phyloP scores from a whole-genome alignment of 345 rosid species.

The Populus euphratica region DNA sequence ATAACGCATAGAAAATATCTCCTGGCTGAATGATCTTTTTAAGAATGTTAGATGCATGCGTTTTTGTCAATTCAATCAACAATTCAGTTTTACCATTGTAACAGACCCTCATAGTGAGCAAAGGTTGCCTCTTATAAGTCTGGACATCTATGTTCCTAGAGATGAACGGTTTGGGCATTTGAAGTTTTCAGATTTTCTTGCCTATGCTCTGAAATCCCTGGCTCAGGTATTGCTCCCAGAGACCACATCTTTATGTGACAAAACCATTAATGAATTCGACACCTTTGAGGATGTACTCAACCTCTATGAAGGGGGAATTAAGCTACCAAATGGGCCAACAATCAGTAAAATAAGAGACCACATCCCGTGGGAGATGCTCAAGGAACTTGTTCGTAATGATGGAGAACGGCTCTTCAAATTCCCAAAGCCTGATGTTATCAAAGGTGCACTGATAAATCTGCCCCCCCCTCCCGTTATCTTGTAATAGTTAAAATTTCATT shows the following conservation, averaged over 20 bases:
- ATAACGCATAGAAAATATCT: background rate
- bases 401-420: slow-evolving; percentile 70
- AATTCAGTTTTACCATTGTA: slow-evolving; percentile 7
- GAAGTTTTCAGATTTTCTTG: slow-evolving; percentile 86
- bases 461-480: background rate
- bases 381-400: slow-evolving; percentile 74
- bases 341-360: slow-evolving; percentile 48
- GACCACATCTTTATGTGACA: slow-evolving; percentile 58
- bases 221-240: slow-evolving; percentile 66
- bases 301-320: slow-evolving; percentile 67
- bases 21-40: background rate
- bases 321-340: slow-evolving; percentile 31
- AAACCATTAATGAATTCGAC: slow-evolving; percentile 81
- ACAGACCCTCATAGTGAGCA: slow-evolving; percentile 65
- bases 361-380: slow-evolving; percentile 84
- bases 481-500: background rate
- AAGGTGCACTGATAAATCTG: slow-evolving; percentile 42
- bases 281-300: slow-evolving; percentile 59
- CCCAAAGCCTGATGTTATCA: slow-evolving; percentile 80
- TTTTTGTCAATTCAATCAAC: slow-evolving; percentile 4
- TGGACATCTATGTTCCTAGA: slow-evolving; percentile 80
- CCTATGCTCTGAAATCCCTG: slow-evolving; percentile 68
- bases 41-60: background rate
- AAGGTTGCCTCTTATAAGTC: slow-evolving; percentile 63
- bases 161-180: slow-evolving; percentile 76